Base-by-base conservation (phyloP, 108 stramenopile species). In the Chaetoceros tenuissimus region DNA sequence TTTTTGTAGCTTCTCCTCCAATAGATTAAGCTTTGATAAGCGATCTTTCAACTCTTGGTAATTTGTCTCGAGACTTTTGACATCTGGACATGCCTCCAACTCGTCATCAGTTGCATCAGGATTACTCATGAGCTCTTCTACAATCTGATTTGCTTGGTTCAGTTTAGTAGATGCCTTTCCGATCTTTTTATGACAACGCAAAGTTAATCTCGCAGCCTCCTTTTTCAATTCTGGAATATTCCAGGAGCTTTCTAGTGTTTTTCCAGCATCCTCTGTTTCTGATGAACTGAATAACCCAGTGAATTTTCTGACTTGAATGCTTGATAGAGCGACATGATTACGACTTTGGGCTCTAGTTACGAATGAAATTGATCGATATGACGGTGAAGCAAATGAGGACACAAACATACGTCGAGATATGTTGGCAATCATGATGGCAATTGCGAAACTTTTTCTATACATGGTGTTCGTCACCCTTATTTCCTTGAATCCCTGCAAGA, bases 161-260 rank as follows among this genome's bases (percentile, higher is more conserved):
- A 83, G 49, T 2, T 81, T 71, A n/a, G 65, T 46, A 24, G 69
- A 70, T 1, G 73, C 82, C 47, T 92, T 92, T 10, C 85, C 87
- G 18, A 86, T 78, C 56, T 92, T 92, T 49, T 92, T 92, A 71
- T 78, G 81, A 29, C 78, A 76, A 43, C 90, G 80, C 3, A 78
- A 56, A 19, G 66, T 69, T 3, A 74, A 72, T 23, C 85, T 77
- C 18, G 71, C 29, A 5, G 77, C 79, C 75, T 86, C 81, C 54
- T 92, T 86, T 59, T 73, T 80, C 24, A 92, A 56, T 2, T 64
- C 69, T 13, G 73, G 53, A 24, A 85, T 48, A 62, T 92, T 75
- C 67, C 67, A 74, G 3, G 30, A 50, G 25, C 63, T 71, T 20
- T 69, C 68, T 13, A 59, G 22, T 24, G 62, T 59, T 30, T 69